Percentiles rank a stretch among this genome's conserved stretches.
phyloP scores from a whole-genome alignment of 176 grass and related monocot genomes.

The Bonia amplexicaulis region DNA sequence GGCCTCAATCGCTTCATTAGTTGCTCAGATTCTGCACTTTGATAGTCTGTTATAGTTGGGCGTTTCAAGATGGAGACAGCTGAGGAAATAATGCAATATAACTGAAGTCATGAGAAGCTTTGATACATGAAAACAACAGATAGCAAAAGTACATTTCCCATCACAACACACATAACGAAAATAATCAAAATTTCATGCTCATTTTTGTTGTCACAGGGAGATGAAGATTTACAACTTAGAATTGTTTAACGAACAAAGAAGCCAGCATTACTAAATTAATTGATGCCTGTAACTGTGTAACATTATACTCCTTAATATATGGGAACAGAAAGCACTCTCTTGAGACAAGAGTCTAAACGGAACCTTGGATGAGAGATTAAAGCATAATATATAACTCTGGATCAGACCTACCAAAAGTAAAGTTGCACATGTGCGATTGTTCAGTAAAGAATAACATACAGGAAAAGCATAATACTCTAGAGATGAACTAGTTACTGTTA shows the following conservation, averaged over 20 bases:
- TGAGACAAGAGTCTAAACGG: not conserved
- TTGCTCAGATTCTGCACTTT: constrained; percentile 86
- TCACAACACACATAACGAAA: not conserved
- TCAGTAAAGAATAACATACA: not conserved
- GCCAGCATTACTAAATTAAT: not conserved
- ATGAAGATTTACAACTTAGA: not conserved
- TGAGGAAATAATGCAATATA: constrained; percentile 33
- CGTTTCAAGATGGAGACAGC: constrained; percentile 74
- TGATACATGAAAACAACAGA: not conserved
- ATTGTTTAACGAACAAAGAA: constrained; percentile 15
- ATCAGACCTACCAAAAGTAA: not conserved
- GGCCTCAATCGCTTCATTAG: constrained; percentile 91
- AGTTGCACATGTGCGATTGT: not conserved
- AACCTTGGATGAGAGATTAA: not conserved
- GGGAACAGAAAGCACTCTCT: not conserved
- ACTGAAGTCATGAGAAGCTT: constrained; percentile 18
- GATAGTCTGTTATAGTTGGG: constrained; percentile 80
- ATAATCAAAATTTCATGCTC: constrained; percentile 4
- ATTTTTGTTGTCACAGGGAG: not conserved
- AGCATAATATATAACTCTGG: not conserved
- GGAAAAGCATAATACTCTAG: not conserved
- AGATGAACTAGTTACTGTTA: not conserved
- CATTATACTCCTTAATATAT: constrained; percentile 8
- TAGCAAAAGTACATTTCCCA: not conserved
- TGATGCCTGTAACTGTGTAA: not conserved